phyloP scores from a whole-genome alignment of 2,329 filamentous ascomycete genomes.

The Penicillium sp. region DNA sequence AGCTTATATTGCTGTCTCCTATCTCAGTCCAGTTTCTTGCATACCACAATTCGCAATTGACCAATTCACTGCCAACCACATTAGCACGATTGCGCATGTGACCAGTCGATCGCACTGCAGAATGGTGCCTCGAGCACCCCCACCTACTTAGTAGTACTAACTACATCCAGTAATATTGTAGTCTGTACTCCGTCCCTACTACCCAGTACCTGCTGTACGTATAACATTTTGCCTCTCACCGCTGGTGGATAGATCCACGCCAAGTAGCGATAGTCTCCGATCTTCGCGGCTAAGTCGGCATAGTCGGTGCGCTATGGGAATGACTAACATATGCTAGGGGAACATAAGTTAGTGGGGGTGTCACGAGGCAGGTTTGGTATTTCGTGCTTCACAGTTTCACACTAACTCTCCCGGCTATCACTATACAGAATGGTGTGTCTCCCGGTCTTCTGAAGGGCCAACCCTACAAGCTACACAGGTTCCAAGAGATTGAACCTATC shows the following conservation, averaged over 20 bases:
- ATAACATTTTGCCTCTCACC: slow-evolving; percentile 14
- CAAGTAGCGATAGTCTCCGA: slow-evolving; percentile 20
- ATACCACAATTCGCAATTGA: not conserved
- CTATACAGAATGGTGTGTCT: not conserved
- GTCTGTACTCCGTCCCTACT: too few relatives aligned
- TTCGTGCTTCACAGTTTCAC: not conserved
- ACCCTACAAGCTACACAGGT: not conserved
- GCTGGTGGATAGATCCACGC: slow-evolving; percentile 24
- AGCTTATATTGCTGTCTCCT: not conserved
- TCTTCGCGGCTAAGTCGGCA: slow-evolving; percentile 29
- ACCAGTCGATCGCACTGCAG: slow-evolving; percentile 19
- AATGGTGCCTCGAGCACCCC: slow-evolving; percentile 10
- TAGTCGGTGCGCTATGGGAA: slow-evolving; percentile 18
- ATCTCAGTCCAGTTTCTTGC: not conserved
- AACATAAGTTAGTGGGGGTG: not conserved
- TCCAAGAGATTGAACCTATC: not conserved
- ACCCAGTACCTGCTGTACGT: too few relatives aligned
- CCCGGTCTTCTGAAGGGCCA: too few relatives aligned
- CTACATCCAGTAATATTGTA: too few relatives aligned
- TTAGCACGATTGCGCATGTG: slow-evolving; percentile 21
- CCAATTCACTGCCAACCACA: slow-evolving; percentile 13
- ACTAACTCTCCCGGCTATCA: too few relatives aligned
- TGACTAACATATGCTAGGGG: too few relatives aligned
- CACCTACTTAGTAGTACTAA: not conserved
- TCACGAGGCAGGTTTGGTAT: not conserved